Evolutionary conservation across 176 grass and related monocot species (phyloP).

Genomic region (Avena sativa): DNA sequence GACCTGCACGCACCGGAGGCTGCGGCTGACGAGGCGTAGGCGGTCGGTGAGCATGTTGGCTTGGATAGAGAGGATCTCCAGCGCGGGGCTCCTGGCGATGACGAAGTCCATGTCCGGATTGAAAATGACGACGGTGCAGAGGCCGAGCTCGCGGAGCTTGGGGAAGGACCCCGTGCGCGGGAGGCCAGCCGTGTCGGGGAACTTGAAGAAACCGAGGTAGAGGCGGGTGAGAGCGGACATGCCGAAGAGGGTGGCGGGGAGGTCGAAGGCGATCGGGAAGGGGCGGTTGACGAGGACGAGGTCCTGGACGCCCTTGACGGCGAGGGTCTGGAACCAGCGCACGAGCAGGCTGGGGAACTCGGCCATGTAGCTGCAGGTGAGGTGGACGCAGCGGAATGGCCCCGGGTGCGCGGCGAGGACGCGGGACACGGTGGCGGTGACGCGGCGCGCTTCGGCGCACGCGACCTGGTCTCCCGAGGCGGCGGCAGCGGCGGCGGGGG

Average conservation of each 20-base stretch:
- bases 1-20: slow-evolving; percentile 16
- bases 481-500: no score
- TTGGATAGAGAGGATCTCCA: neutral
- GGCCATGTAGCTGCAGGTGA: neutral
- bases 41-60: neutral
- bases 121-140: neutral
- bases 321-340: neutral
- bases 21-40: slow-evolving; percentile 6
- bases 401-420: neutral
- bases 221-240: neutral
- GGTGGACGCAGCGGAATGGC: neutral
- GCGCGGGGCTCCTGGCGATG: neutral
- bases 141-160: neutral
- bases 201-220: neutral
- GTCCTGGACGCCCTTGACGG: neutral
- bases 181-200: neutral
- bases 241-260: neutral
- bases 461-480: no score
- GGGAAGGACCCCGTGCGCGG: neutral
- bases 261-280: neutral
- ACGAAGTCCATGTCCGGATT: neutral
- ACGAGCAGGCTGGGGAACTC: neutral
- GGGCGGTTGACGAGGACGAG: slow-evolving; percentile 3
- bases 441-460: no score
- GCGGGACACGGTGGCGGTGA: neutral